These are phyloP conservation scores for Porodaedalea pini DNA, from an alignment of 1,284 basidiomycete genomes.

Conservation along the genomic window DNA sequence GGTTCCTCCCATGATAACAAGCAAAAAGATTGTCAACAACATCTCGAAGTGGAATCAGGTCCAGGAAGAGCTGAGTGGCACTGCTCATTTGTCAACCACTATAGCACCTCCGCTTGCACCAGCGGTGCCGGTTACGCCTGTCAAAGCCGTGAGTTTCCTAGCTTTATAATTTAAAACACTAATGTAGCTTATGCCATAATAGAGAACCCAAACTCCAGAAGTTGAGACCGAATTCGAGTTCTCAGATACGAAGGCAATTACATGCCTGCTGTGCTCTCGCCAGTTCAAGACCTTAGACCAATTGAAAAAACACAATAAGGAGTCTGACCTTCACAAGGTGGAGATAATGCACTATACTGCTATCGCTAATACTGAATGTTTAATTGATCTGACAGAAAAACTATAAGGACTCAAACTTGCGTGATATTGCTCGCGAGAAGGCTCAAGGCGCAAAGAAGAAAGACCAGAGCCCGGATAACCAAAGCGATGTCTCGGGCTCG, in stretches of 20 bases:
- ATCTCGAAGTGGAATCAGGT: constrained; percentile 95
- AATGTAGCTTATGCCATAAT: constrained; percentile 22
- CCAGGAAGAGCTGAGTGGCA: constrained; percentile 72
- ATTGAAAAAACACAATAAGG: constrained; percentile 81
- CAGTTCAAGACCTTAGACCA: constrained; percentile 87
- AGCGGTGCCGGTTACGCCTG: neutral
- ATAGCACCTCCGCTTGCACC: neutral
- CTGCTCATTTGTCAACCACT: constrained; percentile 16
- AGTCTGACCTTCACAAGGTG: constrained; percentile 91
- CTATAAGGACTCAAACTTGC: constrained; percentile 62
- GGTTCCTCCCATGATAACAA: constrained; percentile 79
- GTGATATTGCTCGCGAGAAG: constrained; percentile 74
- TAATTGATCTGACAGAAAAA: constrained; percentile 68
- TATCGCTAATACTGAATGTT: too few species aligned
- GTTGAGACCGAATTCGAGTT: constrained; percentile 69
- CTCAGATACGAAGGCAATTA: constrained; percentile 65
- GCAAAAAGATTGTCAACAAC: constrained; percentile 86
- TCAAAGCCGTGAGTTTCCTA: constrained; percentile 6
- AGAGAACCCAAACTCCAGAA: constrained; percentile 32
- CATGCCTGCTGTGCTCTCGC: constrained; percentile 85
- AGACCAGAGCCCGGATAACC: constrained; percentile 26
- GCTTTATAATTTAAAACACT: neutral
- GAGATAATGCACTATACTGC: constrained; percentile 12
- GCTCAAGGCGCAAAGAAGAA: constrained; percentile 45
- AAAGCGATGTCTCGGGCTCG: constrained; percentile 40